These are phyloP conservation scores for Solanum aculeatissimum DNA, from an alignment of 305 asterid genomes.

Conservation along the genomic window DNA sequence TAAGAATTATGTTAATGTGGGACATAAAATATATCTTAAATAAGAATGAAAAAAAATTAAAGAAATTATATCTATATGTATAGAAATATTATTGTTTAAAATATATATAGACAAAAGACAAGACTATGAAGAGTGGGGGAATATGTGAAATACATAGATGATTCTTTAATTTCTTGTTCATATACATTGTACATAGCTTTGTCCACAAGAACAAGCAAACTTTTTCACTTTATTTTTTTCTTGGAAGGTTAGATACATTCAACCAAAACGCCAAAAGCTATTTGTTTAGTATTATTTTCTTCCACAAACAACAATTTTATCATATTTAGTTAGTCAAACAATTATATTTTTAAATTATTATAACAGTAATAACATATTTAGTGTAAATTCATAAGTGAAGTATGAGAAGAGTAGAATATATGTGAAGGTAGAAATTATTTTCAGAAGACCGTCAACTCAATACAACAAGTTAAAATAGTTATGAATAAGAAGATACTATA, in stretches of 20 bases:
- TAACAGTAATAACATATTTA: background rate
- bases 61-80: too few relatives aligned
- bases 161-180: background rate
- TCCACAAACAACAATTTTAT: background rate
- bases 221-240: background rate
- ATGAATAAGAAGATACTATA: too few relatives aligned
- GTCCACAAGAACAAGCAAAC: background rate
- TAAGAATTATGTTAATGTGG: too few relatives aligned
- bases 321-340: background rate
- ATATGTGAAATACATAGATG: background rate
- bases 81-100: background rate
- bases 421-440: background rate
- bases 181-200: background rate
- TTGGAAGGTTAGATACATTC: background rate
- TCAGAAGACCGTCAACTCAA: background rate
- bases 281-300: background rate
- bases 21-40: too few relatives aligned
- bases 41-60: too few relatives aligned
- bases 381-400: rapidly evolving
- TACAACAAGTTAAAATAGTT: too few relatives aligned
- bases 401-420: background rate
- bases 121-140: background rate
- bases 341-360: background rate
- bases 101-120: background rate
- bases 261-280: background rate